phyloP scores from a whole-genome alignment of 75 land plant species.

The Sequoiadendron giganteum region DNA sequence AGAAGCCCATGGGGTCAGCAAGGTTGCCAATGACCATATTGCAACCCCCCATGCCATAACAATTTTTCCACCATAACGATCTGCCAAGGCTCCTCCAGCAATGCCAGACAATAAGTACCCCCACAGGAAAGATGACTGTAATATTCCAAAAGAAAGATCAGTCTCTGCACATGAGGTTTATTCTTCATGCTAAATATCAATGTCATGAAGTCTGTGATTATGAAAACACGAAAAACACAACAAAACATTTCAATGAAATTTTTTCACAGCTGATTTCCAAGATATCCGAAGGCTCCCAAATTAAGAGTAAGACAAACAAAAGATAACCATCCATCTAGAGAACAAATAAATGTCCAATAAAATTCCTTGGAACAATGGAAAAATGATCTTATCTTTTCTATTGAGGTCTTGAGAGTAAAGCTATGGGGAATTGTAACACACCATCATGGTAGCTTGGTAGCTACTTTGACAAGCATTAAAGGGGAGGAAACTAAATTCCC shows the following conservation, averaged over 20 bases:
- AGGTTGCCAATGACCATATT: slow-evolving; percentile 87
- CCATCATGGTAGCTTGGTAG: background rate
- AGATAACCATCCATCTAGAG: background rate
- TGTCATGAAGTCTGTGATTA: background rate
- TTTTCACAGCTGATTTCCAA: background rate
- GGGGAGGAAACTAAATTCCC: background rate
- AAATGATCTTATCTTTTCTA: background rate
- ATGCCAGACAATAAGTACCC: slow-evolving; percentile 90
- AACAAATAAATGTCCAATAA: background rate
- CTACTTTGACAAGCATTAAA: background rate
- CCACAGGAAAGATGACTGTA: slow-evolving; percentile 97
- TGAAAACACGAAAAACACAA: slow-evolving; percentile 1
- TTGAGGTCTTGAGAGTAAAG: background rate
- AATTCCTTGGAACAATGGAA: background rate
- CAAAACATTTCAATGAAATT: background rate
- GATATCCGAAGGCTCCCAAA: background rate
- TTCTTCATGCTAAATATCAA: background rate
- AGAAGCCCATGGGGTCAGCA: slow-evolving; percentile 94
- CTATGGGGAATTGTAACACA: background rate
- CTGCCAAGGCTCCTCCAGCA: slow-evolving; percentile 85
- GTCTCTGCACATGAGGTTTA: background rate
- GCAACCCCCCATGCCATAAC: slow-evolving; percentile 87
- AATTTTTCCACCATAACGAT: slow-evolving; percentile 83
- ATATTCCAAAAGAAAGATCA: slow-evolving; percentile 2
- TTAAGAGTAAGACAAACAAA: background rate